Conservation (phyloP, 1,284 basidiomycete genomes). For the Ceratobasidium sp. region DNA sequence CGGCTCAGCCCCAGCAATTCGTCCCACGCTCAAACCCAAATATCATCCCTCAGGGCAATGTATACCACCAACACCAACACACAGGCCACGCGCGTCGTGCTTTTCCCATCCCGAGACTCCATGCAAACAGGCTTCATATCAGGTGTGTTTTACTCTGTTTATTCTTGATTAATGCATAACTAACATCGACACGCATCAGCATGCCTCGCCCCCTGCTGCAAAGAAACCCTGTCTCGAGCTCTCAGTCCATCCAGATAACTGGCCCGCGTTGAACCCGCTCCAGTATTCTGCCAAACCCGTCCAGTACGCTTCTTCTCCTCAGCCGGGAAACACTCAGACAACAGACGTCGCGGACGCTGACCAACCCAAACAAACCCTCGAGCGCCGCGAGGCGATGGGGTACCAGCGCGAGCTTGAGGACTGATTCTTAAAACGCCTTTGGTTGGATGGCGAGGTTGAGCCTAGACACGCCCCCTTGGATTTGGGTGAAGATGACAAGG, state of each 20-base stretch:
- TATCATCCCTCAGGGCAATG: neutral
- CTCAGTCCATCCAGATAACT: neutral
- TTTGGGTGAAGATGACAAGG: no score
- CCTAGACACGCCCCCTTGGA: neutral
- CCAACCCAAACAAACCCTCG: neutral
- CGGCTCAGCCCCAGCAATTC: neutral
- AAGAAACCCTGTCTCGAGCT: no score
- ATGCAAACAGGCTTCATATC: neutral
- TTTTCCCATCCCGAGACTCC: neutral
- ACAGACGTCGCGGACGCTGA: neutral
- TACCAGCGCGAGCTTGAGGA: constrained; percentile 8
- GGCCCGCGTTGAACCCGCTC: neutral
- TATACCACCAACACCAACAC: neutral
- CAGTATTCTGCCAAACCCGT: neutral
- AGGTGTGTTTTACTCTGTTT: neutral
- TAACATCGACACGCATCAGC: neutral
- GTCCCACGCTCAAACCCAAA: neutral
- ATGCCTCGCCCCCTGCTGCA: neutral
- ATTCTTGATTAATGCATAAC: neutral
- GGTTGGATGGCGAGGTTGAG: neutral
- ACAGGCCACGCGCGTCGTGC: neutral
- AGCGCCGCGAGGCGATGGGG: neutral
- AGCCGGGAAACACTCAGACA: neutral
- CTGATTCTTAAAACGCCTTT: neutral
- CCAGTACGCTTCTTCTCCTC: neutral